Conservation (phyloP, 176 grass and related monocot genomes). For the Carex littledalei region DNA sequence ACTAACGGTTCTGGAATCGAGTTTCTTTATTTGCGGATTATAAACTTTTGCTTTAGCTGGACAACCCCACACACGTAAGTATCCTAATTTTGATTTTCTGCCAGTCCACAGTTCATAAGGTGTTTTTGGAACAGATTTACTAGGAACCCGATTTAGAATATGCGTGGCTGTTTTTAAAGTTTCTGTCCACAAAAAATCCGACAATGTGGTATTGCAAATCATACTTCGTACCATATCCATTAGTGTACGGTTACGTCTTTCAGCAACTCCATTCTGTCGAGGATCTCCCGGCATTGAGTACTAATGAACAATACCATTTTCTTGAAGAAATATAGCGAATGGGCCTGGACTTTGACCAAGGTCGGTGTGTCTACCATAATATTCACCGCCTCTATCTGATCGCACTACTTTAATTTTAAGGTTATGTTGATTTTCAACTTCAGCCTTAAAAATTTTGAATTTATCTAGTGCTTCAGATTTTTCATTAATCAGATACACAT, state of each 20-base stretch:
- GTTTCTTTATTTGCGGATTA: too few relatives aligned
- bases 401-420: background rate
- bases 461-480: too few relatives aligned
- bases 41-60: too few relatives aligned
- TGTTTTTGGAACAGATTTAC: constrained; percentile 9
- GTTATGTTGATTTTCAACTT: background rate
- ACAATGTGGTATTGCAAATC: background rate
- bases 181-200: background rate
- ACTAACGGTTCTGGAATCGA: too few relatives aligned
- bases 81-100: background rate
- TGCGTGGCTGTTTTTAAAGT: background rate
- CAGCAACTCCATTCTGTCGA: background rate
- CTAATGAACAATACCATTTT: constrained; percentile 12
- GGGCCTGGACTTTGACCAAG: background rate
- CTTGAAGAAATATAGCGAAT: background rate
- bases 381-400: constrained; percentile 18
- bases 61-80: background rate
- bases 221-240: constrained; percentile 11
- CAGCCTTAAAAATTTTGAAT: background rate
- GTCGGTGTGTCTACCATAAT: background rate
- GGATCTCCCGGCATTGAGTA: background rate
- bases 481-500: background rate
- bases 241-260: constrained; percentile 6
- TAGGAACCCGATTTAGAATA: constrained; percentile 3
- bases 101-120: constrained; percentile 7